These are phyloP conservation scores for Tolypocladium tropicale DNA, from an alignment of 2,329 filamentous ascomycete genomes.

Conservation along the genomic window DNA sequence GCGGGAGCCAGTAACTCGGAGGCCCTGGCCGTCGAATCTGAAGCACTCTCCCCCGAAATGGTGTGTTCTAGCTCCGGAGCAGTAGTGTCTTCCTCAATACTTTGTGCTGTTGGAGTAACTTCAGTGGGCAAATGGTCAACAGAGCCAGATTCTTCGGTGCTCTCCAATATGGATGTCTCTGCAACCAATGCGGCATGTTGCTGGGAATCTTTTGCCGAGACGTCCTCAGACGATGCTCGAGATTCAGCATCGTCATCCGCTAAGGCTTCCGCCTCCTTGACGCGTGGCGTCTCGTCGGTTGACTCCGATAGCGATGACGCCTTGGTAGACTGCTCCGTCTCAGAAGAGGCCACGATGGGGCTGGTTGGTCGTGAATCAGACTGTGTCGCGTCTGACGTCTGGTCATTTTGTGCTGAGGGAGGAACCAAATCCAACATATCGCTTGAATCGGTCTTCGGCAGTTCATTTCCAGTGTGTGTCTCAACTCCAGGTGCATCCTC, in stretches of 20 bases:
- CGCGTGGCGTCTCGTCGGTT: constrained; percentile 47
- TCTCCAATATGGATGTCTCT: background rate
- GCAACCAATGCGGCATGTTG: background rate
- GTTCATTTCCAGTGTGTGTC: constrained; percentile 16
- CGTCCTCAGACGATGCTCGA: background rate
- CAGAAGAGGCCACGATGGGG: constrained; percentile 41
- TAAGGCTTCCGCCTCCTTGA: constrained; percentile 15
- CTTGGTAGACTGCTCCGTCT: constrained; percentile 48
- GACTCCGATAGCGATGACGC: constrained; percentile 55
- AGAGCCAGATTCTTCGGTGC: background rate
- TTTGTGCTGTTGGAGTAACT: background rate
- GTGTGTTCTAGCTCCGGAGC: background rate
- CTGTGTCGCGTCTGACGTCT: constrained; percentile 34
- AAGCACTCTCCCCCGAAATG: background rate
- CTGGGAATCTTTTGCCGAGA: background rate
- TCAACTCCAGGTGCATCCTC: constrained; percentile 13
- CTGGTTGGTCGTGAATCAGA: constrained; percentile 50
- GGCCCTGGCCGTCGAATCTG: background rate
- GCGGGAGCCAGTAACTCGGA: background rate
- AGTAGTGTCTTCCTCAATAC: background rate
- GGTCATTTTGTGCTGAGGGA: constrained; percentile 33
- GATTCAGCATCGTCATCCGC: constrained; percentile 1
- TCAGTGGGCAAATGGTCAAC: background rate
- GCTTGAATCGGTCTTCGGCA: constrained; percentile 43
- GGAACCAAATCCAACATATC: constrained; percentile 38